phyloP scores from a whole-genome alignment of 768 basidiomycete species.

The Lentinula guzmanii region DNA sequence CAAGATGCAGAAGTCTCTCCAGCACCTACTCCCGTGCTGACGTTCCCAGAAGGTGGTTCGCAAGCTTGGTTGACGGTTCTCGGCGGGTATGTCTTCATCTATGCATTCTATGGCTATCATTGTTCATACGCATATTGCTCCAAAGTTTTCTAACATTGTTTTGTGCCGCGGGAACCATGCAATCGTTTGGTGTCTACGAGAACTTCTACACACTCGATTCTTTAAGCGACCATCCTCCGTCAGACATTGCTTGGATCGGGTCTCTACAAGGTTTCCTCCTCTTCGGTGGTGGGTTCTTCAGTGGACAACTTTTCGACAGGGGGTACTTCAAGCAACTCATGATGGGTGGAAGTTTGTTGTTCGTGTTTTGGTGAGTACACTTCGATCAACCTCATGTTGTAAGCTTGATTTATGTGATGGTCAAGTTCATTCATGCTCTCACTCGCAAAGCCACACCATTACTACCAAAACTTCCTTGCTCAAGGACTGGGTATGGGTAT shows the following conservation, averaged over 20 bases:
- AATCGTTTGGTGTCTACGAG: constrained; percentile 6
- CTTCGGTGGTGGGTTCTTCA: constrained; percentile 5
- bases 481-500: constrained; percentile 20
- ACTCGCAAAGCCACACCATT: constrained; percentile 22
- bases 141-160: not conserved
- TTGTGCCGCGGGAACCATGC: constrained; percentile 5
- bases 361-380: constrained; percentile 5
- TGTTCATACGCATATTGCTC: not conserved
- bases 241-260: constrained; percentile 6
- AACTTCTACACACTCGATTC: constrained; percentile 5
- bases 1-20: not conserved
- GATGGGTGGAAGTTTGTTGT: not conserved
- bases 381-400: not conserved
- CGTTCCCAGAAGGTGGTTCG: constrained; percentile 13
- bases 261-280: constrained; percentile 5
- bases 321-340: constrained; percentile 9
- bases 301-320: constrained; percentile 8
- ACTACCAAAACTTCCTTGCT: constrained; percentile 21
- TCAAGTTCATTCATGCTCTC: constrained; percentile 29
- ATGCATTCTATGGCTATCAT: not conserved
- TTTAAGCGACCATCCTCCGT: not conserved
- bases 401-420: not conserved
- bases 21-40: not conserved
- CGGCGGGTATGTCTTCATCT: constrained; percentile 7
- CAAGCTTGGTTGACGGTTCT: constrained; percentile 11